These are phyloP conservation scores for Claviceps sp. DNA, from an alignment of 2,329 filamentous ascomycete genomes.

Conservation along the genomic window DNA sequence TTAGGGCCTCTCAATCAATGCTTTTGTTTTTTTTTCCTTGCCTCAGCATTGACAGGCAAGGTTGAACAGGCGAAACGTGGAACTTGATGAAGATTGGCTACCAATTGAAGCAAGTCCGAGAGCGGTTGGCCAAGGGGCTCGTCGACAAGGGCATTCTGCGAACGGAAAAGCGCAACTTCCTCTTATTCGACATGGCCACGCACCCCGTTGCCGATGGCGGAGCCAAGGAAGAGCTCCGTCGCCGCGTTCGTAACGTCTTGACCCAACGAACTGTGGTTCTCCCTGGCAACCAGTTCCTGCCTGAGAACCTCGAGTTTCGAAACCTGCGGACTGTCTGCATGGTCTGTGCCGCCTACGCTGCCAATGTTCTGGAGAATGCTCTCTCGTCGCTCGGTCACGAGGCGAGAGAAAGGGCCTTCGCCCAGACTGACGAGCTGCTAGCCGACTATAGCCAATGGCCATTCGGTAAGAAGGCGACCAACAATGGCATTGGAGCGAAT, in stretches of 20 bases:
- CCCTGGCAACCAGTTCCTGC: conserved; percentile 73
- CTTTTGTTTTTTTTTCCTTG: background rate
- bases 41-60: background rate
- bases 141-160: conserved; percentile 98
- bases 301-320: conserved; percentile 87
- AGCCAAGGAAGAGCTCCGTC: conserved; percentile 93
- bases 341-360: conserved; percentile 96
- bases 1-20: background rate
- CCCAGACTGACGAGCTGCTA: conserved; percentile 89
- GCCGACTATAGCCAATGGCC: conserved; percentile 97
- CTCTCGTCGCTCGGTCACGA: conserved; percentile 87
- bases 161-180: conserved; percentile 98
- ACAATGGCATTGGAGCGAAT: conserved; percentile 79
- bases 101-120: conserved; percentile 96
- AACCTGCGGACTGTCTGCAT: conserved; percentile 85
- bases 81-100: conserved; percentile 99
- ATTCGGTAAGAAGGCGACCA: conserved; percentile 72
- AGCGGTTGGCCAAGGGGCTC: conserved; percentile 89
- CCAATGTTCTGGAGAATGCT: conserved; percentile 97
- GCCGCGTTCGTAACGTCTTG: conserved; percentile 81
- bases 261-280: conserved; percentile 91
- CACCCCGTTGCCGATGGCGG: conserved; percentile 93
- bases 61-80: conserved; percentile 77
- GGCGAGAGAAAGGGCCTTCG: conserved; percentile 84
- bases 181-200: conserved; percentile 99